phyloP scores from a whole-genome alignment of 495 filamentous ascomycete genomes.

The Aspergillus asperescens region DNA sequence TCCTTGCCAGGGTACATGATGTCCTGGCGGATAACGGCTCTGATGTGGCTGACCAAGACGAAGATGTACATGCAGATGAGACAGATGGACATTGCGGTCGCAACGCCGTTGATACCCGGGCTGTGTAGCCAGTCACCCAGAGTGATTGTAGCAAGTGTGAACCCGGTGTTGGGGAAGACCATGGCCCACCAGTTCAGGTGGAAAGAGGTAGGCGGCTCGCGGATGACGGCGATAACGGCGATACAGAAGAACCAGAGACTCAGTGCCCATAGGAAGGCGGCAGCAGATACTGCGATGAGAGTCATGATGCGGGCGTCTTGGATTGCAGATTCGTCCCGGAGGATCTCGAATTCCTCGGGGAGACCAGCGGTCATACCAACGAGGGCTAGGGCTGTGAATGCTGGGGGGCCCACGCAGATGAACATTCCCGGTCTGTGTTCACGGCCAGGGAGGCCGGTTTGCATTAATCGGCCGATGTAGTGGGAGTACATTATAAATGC shows the following conservation, averaged over 20 bases:
- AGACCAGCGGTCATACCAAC: conserved; percentile 55
- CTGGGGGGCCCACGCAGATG: conserved; percentile 63
- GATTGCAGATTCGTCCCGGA: conserved; percentile 23
- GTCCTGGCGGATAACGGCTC: conserved; percentile 48
- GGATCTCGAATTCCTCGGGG: conserved; percentile 31
- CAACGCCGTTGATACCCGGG: conserved; percentile 34
- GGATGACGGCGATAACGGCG: conserved; percentile 49
- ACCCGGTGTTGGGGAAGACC: conserved; percentile 47
- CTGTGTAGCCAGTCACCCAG: conserved; percentile 40
- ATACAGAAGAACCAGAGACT: conserved; percentile 69
- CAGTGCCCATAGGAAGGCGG: conserved; percentile 63
- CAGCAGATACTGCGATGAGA: conserved; percentile 45
- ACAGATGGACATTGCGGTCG: conserved; percentile 42
- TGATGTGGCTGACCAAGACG: conserved; percentile 48
- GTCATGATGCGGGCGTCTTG: conserved; percentile 39
- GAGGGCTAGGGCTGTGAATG: conserved; percentile 66
- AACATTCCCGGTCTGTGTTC: conserved; percentile 59
- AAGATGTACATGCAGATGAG: conserved; percentile 54
- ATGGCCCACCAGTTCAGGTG: conserved; percentile 49
- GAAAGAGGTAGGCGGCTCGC: conserved; percentile 45
- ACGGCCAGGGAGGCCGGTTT: conserved; percentile 49
- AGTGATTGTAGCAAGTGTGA: conserved; percentile 43
- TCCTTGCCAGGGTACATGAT: conserved; percentile 61
- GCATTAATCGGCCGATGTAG: conserved; percentile 56
- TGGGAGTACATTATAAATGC: conserved; percentile 46